A percentile compares a stretch with the other conserved stretches of the same genome.
phyloP scores from a whole-genome alignment of 371 early-diverging fungal species.

The Gilbertella persicaria region DNA sequence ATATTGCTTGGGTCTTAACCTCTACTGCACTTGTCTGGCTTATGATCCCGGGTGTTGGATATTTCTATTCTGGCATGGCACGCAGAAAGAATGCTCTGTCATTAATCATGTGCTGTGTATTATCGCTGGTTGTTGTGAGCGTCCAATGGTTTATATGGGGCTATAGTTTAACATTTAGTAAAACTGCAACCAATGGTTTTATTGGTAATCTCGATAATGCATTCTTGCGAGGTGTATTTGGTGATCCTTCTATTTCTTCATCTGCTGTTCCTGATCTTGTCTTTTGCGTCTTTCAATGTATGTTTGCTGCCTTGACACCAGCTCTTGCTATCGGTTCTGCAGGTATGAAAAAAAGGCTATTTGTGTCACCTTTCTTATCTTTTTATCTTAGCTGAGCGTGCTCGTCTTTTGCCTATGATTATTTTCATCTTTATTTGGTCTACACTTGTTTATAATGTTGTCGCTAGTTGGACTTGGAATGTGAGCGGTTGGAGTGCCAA shows the following conservation, averaged over 20 bases:
- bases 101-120: conserved; percentile 66
- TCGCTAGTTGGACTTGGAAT: conserved; percentile 95
- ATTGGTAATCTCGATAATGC: conserved; percentile 84
- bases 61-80: conserved; percentile 92
- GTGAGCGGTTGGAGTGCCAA: conserved; percentile 79
- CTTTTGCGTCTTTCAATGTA: conserved; percentile 77
- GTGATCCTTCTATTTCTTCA: conserved; percentile 58
- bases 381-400: conserved; percentile 76
- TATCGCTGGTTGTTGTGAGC: conserved; percentile 71
- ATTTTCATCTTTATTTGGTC: conserved; percentile 93
- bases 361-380: neutral
- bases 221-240: conserved; percentile 61
- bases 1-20: conserved; percentile 70
- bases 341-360: conserved; percentile 1
- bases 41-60: conserved; percentile 87
- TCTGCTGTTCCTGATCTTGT: conserved; percentile 68
- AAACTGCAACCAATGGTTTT: conserved; percentile 54
- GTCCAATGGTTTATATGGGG: conserved; percentile 87
- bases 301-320: conserved; percentile 87
- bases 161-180: conserved; percentile 87
- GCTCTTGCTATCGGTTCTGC: conserved; percentile 88
- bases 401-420: conserved; percentile 81
- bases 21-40: conserved; percentile 81
- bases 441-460: conserved; percentile 84
- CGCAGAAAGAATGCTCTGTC: conserved; percentile 81